These are phyloP conservation scores for Pythium catenulatum DNA, from an alignment of 352 stramenopile genomes.

Conservation along the genomic window DNA sequence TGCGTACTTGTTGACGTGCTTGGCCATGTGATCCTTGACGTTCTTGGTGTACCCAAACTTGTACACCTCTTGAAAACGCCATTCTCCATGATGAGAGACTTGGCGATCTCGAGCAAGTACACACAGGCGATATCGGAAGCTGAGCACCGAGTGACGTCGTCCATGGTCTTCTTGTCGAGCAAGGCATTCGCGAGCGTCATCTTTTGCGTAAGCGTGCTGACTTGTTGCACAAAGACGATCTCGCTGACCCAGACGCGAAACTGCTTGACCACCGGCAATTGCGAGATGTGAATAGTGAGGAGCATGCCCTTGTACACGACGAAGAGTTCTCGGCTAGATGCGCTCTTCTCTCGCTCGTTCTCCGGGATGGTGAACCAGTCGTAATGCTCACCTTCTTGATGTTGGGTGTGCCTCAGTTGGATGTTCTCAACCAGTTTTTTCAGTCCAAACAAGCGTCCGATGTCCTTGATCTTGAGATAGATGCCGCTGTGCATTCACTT, in stretches of 20 bases:
- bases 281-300: neutral
- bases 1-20: neutral
- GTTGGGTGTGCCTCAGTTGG: neutral
- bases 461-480: neutral
- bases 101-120: neutral
- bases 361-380: neutral
- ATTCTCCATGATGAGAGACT: neutral
- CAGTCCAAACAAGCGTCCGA: neutral
- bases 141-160: neutral
- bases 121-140: neutral
- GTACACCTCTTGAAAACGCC: neutral
- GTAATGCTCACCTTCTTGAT: neutral
- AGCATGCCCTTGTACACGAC: neutral
- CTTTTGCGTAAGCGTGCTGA: neutral
- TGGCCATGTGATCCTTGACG: neutral
- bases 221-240: neutral
- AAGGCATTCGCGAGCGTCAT: neutral
- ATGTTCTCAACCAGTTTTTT: neutral
- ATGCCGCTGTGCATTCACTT: too few species aligned
- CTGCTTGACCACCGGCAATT: neutral
- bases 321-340: neutral
- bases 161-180: neutral
- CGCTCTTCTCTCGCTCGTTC: neutral
- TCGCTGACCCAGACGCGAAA: neutral
- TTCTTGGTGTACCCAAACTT: constrained; percentile 13